Percentiles rank a stretch among this genome's conserved stretches.
Conservation (phyloP, 1,284 basidiomycete genomes). For the Tranzscheliella williamsii region DNA sequence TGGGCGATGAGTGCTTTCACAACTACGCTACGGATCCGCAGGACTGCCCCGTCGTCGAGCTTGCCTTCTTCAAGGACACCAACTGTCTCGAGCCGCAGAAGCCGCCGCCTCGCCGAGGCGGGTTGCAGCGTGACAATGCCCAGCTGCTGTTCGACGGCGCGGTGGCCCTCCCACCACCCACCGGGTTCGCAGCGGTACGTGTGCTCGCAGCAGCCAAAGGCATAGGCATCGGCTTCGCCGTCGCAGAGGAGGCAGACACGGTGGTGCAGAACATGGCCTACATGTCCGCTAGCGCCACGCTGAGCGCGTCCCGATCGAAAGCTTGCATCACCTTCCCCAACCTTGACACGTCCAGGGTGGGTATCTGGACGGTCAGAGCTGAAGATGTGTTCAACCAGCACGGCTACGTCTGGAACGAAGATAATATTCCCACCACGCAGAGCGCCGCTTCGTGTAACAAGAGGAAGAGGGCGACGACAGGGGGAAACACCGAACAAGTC, state of each 20-base stretch:
- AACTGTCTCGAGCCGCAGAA: slow-evolving; percentile 7
- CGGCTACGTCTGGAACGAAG: slow-evolving; percentile 20
- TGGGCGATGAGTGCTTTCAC: slow-evolving; percentile 11
- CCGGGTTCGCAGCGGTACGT: slow-evolving; percentile 12
- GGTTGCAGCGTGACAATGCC: slow-evolving; percentile 11
- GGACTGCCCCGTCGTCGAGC: slow-evolving; percentile 12
- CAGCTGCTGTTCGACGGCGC: slow-evolving; percentile 22
- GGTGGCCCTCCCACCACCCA: slow-evolving; percentile 5
- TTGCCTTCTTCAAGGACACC: slow-evolving; percentile 18
- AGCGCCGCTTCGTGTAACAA: slow-evolving; percentile 1
- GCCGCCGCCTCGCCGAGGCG: neutral
- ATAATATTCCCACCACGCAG: slow-evolving; percentile 16
- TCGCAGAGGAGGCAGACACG: slow-evolving; percentile 14
- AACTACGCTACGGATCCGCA: slow-evolving; percentile 10
- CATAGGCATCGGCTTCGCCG: slow-evolving; percentile 23
- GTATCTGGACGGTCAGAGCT: slow-evolving; percentile 5
- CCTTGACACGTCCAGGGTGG: slow-evolving; percentile 2
- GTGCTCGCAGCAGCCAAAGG: slow-evolving; percentile 13
- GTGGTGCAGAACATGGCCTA: slow-evolving; percentile 25
- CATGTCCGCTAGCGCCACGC: slow-evolving; percentile 7
- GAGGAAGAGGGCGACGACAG: no score
- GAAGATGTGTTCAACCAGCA: slow-evolving; percentile 6
- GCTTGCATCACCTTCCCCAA: slow-evolving; percentile 18
- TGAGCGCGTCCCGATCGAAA: slow-evolving; percentile 8
- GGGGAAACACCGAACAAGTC: neutral